Evolutionary conservation across 257 asterid species (phyloP).

Genomic region (Przewalskia tangutica): DNA sequence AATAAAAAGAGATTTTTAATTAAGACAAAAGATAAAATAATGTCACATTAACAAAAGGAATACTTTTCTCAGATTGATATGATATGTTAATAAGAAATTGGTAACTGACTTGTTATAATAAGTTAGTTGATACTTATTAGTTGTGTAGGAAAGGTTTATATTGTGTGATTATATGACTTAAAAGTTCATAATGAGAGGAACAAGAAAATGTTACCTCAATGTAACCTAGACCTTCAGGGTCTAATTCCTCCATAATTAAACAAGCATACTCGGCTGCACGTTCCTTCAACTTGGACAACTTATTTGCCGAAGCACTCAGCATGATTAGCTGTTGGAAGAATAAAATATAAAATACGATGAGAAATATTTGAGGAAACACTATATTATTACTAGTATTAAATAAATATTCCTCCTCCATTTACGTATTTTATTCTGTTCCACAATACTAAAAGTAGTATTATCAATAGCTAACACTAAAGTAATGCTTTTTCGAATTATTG

Average conservation of each 20-base stretch:
- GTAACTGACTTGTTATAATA: not conserved
- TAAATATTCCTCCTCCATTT: not conserved
- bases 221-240: slow-evolving; percentile 70
- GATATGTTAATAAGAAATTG: not conserved
- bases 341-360: not conserved
- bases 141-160: not conserved
- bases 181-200: not conserved
- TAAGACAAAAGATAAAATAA: no score
- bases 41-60: no score
- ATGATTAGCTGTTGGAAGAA: slow-evolving; percentile 54
- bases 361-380: not conserved
- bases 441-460: not conserved
- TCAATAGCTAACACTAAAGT: not conserved
- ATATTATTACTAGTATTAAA: not conserved
- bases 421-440: not conserved
- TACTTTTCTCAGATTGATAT: no score
- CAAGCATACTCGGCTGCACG: slow-evolving; percentile 77
- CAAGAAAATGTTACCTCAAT: slow-evolving; percentile 55
- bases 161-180: not conserved
- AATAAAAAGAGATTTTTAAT: no score
- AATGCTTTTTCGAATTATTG: not conserved
- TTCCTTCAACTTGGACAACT: slow-evolving; percentile 73
- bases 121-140: not conserved
- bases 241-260: slow-evolving; percentile 90
- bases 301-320: slow-evolving; percentile 93